Evolutionary conservation across 179 eudicot species (phyloP), one percentile per base, ranked within the genome.

Genomic region (Camellia oleifera): DNA sequence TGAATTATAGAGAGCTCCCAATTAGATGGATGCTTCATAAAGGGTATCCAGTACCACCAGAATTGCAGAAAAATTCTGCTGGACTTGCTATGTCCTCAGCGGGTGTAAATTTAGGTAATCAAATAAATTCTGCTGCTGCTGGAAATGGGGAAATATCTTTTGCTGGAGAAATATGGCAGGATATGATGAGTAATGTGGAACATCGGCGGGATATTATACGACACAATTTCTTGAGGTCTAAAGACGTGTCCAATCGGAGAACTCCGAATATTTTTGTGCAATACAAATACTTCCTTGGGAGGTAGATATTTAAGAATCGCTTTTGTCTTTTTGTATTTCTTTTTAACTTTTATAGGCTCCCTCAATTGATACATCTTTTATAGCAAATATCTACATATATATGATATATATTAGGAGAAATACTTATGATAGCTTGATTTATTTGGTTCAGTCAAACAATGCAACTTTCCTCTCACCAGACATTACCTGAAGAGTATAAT

Each of bases 1-100:
- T 92, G 71, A 90, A 83, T 56, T 85, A 92, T 58, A 87, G 83
- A 75, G 96, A 96, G 78, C 97, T 96, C 82, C 99, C 99, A 0
- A 85, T 96, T 0, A 89, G 89, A 84, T 96, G 99, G 99, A 96
- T 96, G 99, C 87, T 92, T 75, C 92, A 91, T 81, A 96, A 96
- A 53, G 98, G 96, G 67, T 94, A 94, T 78, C 87, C 91, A 4
- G 90, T 96, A 18, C 98, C 99, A 26, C 88, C 90, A 18, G 99
- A 96, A 78, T 89, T 96, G 99, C 85, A 86, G 50, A 87, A 85
- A 40, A 76, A 60, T 81, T 69, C 79, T 88, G 87, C 82, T 88
- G 95, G 79, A 88, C 82, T 74, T 81, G 84, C 83, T 77, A 75
- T 57, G 74, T 57, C 75, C 0, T 18, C 86, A 32, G 76, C 76